Conservation (phyloP, 768 basidiomycete genomes). For the Scleroderma citrinum region DNA sequence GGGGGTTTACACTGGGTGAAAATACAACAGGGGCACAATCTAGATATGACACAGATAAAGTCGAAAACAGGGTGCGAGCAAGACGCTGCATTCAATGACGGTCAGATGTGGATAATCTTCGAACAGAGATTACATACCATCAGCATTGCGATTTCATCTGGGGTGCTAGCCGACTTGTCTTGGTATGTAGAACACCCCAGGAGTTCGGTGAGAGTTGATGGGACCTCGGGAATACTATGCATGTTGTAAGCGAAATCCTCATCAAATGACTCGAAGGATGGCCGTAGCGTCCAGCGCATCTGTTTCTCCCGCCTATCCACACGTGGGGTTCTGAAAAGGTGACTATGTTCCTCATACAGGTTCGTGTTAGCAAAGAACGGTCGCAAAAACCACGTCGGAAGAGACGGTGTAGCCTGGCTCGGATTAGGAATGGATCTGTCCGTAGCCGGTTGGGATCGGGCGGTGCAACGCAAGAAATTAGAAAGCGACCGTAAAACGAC, state of each 20-base stretch:
- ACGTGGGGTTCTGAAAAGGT: constrained; percentile 31
- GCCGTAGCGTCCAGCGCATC: constrained; percentile 21
- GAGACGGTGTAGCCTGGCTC: constrained; percentile 12
- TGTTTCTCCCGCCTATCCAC: constrained; percentile 12
- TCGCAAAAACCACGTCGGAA: constrained; percentile 60
- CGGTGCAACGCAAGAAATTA: constrained; percentile 53
- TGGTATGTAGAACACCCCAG: constrained; percentile 15
- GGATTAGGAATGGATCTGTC: constrained; percentile 10
- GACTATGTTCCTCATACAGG: constrained; percentile 51
- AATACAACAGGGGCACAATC: constrained; percentile 84
- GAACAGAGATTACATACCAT: constrained; percentile 17
- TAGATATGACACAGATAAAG: constrained; percentile 76
- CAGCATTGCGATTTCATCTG: constrained; percentile 18
- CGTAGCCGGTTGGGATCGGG: constrained; percentile 20
- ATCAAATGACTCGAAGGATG: constrained; percentile 17
- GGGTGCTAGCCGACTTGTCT: constrained; percentile 10
- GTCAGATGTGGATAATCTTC: constrained; percentile 11
- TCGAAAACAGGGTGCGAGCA: constrained; percentile 68
- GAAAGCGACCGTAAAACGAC: constrained; percentile 69
- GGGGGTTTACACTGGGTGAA: constrained; percentile 52
- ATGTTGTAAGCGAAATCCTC: constrained; percentile 28
- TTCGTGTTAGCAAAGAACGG: constrained; percentile 49
- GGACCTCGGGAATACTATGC: constrained; percentile 8
- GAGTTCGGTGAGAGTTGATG: constrained; percentile 34
- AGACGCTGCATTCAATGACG: constrained; percentile 46